Base-by-base conservation (phyloP, 2,329 filamentous ascomycete genomes). In the Microascus cirrosus region DNA sequence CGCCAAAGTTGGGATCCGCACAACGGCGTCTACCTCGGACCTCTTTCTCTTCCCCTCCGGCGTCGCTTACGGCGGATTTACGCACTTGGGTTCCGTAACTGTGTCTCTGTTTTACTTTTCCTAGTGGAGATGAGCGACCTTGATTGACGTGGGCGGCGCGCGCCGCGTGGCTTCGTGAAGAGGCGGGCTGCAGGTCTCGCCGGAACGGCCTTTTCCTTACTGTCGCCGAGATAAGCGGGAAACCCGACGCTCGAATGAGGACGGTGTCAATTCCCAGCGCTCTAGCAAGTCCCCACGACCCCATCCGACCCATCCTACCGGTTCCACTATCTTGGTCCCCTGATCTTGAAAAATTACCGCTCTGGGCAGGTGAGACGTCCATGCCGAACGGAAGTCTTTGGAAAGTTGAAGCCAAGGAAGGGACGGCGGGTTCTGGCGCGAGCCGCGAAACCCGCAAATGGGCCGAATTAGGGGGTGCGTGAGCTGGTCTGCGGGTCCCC, bases 401-500 rank as follows among this genome's bases (percentile, higher is more conserved):
- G 28, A 8, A 32, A 32, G 4, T 32, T 32, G 28, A 32, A 8
- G 20, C 11, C n/a, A 48, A 28, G n/a, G 48, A 48, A 36, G 53
- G 34, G 15, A 42, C n/a, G 53, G 36, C n/a, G 18, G n/a, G 25
- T 42, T 15, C 12, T 42, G 34, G 55, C n/a, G 32, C 48, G 28
- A n/a, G 25, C 34, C 18, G 48, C 22, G 48, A 42, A 45, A 24
- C 50, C 55, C 56, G 56, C 51, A 58, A 58, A 54, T 58, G 56
- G 51, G 56, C 56, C 56, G 56, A 58, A 58, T 58, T 32, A 32
- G 28, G 28, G 28, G 55, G 45, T n/a, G 48, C 45, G 45, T 24
- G n/a, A 11, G 18, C 45, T 20, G 20, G 36, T 3, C 13, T 22
- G 45, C n/a, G n/a, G 45, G 39, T 45, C 39, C 39, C 39, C 39